Evolutionary conservation across 140 eudicot species (phyloP), one percentile per base, ranked within the genome.

Genomic region (Erigeron philadelphicus): DNA sequence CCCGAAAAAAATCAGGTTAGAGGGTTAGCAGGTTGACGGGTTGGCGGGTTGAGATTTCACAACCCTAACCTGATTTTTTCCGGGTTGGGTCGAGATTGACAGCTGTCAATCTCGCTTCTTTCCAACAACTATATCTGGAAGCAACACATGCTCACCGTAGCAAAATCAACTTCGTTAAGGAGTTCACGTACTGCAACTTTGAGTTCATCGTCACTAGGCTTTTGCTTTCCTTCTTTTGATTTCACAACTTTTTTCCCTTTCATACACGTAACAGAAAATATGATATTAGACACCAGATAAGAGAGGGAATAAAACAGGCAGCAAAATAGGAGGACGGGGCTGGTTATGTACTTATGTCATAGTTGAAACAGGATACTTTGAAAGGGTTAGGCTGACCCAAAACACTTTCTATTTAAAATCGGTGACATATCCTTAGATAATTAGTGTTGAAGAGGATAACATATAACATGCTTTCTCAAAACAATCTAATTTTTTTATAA

Each of bases 161-260:
- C 84, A 84, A 92, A 86, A 84, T 92, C 96, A 47, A 85, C 95
- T 80, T 82, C 88, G 72, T 88, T 84, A 25, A 92, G 95, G 68
- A 83, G 84, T 61, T 86, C 91, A 45, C 86, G 73, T 21, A 84
- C 79, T 40, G 95, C 90, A 25, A 54, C 76, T 73, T 72, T 81
- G 12, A 92, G 90, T 75, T 88, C 95, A 41, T 86, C 84, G 42
- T 92, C 93, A 47, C 81, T 88, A 61, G 96, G 98, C 76, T 56
- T 74, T 63, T 43, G 13, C 74, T 79, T 88, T 52, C 80, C 86
- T 67, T 70, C 98, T 72, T 84, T 88, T 18, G 81, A 52, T 62
- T 83, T 88, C 61, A 74, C 87, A 41, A 59, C 75, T 73, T 81
- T 93, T 78, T 83, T 83, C 74, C 87, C 96, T 89, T 76, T 68